Evolutionary conservation across 129 eudicot genomes (phyloP).

Genomic region (Scalesia atractyloides): DNA sequence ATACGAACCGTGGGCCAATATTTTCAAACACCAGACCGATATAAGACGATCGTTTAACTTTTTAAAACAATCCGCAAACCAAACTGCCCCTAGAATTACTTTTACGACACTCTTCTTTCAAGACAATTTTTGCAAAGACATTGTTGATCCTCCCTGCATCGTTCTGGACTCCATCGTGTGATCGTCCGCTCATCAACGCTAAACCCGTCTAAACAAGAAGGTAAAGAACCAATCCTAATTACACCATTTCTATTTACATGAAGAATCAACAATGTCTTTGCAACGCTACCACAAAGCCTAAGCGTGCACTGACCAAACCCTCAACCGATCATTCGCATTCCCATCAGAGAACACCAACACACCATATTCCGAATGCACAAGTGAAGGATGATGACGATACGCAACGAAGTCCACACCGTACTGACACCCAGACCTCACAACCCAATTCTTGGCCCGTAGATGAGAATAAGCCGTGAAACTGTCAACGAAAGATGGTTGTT

Average conservation of each 20-base stretch:
- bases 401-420: slow-evolving; percentile 95
- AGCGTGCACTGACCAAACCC: slow-evolving; percentile 84
- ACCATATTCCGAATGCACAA: slow-evolving; percentile 67
- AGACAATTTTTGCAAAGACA: too few relatives aligned
- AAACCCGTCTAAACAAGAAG: slow-evolving; percentile 49
- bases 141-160: slow-evolving; percentile 40
- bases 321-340: slow-evolving; percentile 51
- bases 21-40: too few relatives aligned
- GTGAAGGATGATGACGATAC: slow-evolving; percentile 74
- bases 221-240: slow-evolving; percentile 10
- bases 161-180: slow-evolving; percentile 81
- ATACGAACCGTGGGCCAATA: too few relatives aligned
- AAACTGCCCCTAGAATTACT: too few relatives aligned
- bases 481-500: slow-evolving; percentile 38
- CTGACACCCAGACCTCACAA: slow-evolving; percentile 71
- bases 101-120: too few relatives aligned
- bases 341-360: slow-evolving; percentile 52
- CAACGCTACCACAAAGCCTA: slow-evolving; percentile 80
- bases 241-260: slow-evolving; percentile 30
- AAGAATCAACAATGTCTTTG: slow-evolving; percentile 69
- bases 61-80: too few relatives aligned
- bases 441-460: slow-evolving; percentile 78
- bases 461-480: slow-evolving; percentile 64
- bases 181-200: slow-evolving; percentile 55
- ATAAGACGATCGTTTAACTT: too few relatives aligned